These are phyloP conservation scores for Seiridium unicorne DNA, from an alignment of 2,329 filamentous ascomycete species.

Conservation along the genomic window DNA sequence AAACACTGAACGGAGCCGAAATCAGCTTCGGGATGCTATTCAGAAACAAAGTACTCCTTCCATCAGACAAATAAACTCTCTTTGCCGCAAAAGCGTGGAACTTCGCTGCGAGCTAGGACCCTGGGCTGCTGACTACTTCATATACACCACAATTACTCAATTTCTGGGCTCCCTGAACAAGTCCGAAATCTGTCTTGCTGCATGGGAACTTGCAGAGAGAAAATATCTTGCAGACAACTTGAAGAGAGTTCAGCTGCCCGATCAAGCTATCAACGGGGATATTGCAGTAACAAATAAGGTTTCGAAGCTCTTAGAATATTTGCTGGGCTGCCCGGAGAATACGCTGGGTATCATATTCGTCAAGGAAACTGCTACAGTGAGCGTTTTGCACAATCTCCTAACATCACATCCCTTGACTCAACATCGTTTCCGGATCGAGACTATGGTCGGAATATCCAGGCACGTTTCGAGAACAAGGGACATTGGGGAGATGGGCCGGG, in stretches of 20 bases:
- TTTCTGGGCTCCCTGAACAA: conserved; percentile 23
- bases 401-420: conserved; percentile 45
- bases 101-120: conserved; percentile 59
- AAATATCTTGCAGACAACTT: conserved; percentile 53
- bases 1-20: conserved; percentile 37
- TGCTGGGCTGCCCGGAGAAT: conserved; percentile 40
- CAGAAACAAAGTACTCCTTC: conserved; percentile 48
- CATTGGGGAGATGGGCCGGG: conserved; percentile 32
- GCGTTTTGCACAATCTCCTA: conserved; percentile 58
- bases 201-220: conserved; percentile 50
- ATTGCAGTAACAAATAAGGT: conserved; percentile 57
- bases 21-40: conserved; percentile 36
- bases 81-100: conserved; percentile 48
- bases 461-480: conserved; percentile 33
- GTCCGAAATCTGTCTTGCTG: conserved; percentile 29
- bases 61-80: conserved; percentile 53
- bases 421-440: conserved; percentile 48
- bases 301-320: conserved; percentile 47
- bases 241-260: conserved; percentile 27
- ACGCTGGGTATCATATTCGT: conserved; percentile 67
- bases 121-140: conserved; percentile 69
- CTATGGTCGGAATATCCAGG: conserved; percentile 54
- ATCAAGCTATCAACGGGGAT: conserved; percentile 10
- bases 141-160: conserved; percentile 45
- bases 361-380: conserved; percentile 58